Percentiles rank a stretch among this genome's conserved stretches.
Evolutionary conservation across 768 basidiomycete species (phyloP).

Genomic region (Lactarius akahatsu): DNA sequence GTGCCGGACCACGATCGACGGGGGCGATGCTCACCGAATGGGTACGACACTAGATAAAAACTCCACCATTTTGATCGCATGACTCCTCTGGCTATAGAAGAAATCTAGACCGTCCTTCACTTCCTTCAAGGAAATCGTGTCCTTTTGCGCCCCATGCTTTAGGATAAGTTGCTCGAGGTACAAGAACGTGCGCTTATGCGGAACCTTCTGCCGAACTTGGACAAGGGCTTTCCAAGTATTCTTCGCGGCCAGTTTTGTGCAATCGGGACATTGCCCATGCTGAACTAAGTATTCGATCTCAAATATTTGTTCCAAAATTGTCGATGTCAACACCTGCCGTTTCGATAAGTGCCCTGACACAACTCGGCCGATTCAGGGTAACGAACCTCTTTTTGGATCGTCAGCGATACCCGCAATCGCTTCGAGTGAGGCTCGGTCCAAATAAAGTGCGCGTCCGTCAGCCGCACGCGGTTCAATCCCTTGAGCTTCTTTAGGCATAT

Average conservation of each 20-base stretch:
- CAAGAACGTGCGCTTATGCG: conserved; percentile 97
- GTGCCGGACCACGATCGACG: conserved; percentile 1
- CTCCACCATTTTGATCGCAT: conserved; percentile 96
- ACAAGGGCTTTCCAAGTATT: conserved; percentile 99
- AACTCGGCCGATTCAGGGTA: neutral
- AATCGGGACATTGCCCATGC: conserved; percentile 93
- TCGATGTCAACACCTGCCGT: conserved; percentile 80
- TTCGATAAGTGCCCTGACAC: conserved; percentile 9
- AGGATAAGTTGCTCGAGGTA: conserved; percentile 97
- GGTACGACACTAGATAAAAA: conserved; percentile 89
- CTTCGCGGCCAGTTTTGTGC: conserved; percentile 91
- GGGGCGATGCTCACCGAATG: conserved; percentile 57
- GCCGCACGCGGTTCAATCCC: conserved; percentile 87
- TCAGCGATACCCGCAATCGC: conserved; percentile 86
- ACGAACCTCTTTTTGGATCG: conserved; percentile 95
- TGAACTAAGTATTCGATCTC: conserved; percentile 96
- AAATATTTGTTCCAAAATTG: conserved; percentile 96
- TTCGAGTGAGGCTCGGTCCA: conserved; percentile 99
- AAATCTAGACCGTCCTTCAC: conserved; percentile 95
- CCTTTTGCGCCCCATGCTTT: conserved; percentile 95
- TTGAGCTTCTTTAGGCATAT: conserved; percentile 95
- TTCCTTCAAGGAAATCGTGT: conserved; percentile 91
- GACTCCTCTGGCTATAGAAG: conserved; percentile 88
- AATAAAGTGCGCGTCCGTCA: conserved; percentile 98
- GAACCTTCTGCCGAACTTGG: conserved; percentile 98